A percentile compares a stretch with the other conserved stretches of the same genome.
Evolutionary conservation across 352 stramenopile genomes (phyloP).

Genomic region (Globisporangium acanthophoron): DNA sequence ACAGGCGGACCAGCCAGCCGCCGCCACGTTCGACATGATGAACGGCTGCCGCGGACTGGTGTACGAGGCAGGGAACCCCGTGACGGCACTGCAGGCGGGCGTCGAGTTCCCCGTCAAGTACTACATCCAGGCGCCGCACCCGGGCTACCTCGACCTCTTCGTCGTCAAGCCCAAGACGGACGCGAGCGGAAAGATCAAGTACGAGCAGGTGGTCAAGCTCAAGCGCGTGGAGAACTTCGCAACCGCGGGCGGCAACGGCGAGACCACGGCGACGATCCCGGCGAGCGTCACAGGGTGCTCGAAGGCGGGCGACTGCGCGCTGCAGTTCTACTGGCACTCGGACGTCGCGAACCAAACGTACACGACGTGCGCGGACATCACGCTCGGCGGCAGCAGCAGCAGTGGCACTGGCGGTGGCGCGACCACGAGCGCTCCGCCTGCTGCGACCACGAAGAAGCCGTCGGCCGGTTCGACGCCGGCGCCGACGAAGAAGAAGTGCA

Average conservation of each 20-base stretch:
- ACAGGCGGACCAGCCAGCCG: conserved; percentile 32
- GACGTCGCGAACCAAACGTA: conserved; percentile 12
- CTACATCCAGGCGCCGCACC: conserved; percentile 51
- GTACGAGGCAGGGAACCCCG: conserved; percentile 35
- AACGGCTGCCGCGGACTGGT: conserved; percentile 56
- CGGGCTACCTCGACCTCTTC: conserved; percentile 43
- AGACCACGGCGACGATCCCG: conserved; percentile 3
- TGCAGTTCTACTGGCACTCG: conserved; percentile 11
- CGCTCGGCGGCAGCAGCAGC: not conserved
- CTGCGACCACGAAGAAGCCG: not conserved
- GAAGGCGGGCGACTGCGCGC: conserved; percentile 6
- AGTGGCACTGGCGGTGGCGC: not conserved
- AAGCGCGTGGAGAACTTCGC: conserved; percentile 39
- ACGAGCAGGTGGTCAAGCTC: conserved; percentile 30
- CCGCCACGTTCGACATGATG: conserved; percentile 45
- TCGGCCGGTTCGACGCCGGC: not conserved
- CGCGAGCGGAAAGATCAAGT: conserved; percentile 37
- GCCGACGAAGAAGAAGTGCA: not conserved
- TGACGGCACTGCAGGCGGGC: conserved; percentile 36
- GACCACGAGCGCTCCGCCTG: conserved; percentile 6
- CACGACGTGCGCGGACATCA: conserved; percentile 9
- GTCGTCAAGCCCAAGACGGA: conserved; percentile 49
- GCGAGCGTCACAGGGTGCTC: conserved; percentile 5
- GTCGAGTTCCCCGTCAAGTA: conserved; percentile 42
- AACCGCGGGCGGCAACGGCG: conserved; percentile 21